Evolutionary conservation across 441 rosid genomes (phyloP), one percentile per base, ranked within the genome.

Genomic region (Metrosideros polymorpha): DNA sequence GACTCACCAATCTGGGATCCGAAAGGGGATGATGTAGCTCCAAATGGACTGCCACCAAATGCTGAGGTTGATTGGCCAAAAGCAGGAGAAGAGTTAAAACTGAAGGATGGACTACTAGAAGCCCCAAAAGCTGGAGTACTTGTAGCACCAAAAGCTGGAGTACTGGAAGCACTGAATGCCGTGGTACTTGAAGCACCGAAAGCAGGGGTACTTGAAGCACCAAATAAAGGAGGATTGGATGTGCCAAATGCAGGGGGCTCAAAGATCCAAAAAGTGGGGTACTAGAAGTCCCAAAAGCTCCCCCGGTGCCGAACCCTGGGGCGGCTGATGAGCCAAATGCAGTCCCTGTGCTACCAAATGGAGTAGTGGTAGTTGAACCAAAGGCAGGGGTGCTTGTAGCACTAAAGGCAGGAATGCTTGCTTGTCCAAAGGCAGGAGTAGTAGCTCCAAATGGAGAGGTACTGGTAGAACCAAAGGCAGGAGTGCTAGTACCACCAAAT

Each of bases 1-100:
- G 85, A 90, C 95, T 90, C 86, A 92, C 96, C 96, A 86, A 92
- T 91, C 90, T 94, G 99, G 55, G 93, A 91, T 86, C 94, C 95
- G 89, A 96, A 95, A 83, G 94, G 87, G 85, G 96, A 89, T 75
- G 93, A 56, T 83, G 90, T 88, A 63, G 92, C 87, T 76, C 92
- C 93, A 88, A 96, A 96, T 55, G 94, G 89, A 85, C 89, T 92
- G 90, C 91, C 94, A 84, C 93, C 93, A 91, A 95, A 95, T 82
- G 95, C 87, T 59, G 98, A 88, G 42, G 89, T 77, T 84, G 99
- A 91, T 85, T 96, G 99, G 82, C 94, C 99, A 88, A 96, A 95
- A 85, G 95, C 87, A 53, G 94, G 90, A 87, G 90, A 84, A 12
- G 95, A 91, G 43, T 91, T 88, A 90, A 92, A 94, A 85, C 88